These are phyloP conservation scores for Flaveria trinervia DNA, from an alignment of 129 eudicot species.

Conservation along the genomic window DNA sequence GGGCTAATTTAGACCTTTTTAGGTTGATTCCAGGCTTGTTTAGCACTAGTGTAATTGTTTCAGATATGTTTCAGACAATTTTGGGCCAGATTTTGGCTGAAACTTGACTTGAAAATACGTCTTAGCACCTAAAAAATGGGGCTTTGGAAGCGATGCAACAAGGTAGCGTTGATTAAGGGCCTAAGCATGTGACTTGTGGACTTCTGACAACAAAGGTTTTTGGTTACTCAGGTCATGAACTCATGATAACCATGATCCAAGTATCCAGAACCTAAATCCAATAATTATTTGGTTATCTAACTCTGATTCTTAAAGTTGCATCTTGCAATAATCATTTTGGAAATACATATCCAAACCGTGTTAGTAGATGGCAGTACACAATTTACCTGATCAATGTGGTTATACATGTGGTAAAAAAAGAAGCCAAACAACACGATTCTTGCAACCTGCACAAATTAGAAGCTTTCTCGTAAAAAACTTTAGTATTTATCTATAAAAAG, in stretches of 20 bases:
- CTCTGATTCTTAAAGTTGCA: not conserved
- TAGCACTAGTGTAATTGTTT: too few relatives aligned
- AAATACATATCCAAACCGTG: constrained; percentile 7
- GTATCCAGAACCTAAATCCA: not conserved
- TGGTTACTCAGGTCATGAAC: not conserved
- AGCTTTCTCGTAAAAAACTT: constrained; percentile 2
- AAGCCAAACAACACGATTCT: constrained; percentile 62
- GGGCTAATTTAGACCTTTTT: too few relatives aligned
- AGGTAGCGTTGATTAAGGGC: too few relatives aligned
- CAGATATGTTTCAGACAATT: too few relatives aligned
- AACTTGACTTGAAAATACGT: too few relatives aligned
- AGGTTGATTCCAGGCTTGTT: too few relatives aligned
- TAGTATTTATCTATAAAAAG: not conserved
- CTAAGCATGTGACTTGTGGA: too few relatives aligned
- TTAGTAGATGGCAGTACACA: not conserved
- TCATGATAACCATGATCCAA: not conserved
- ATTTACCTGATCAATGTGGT: constrained; percentile 70
- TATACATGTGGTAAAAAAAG: constrained; percentile 72
- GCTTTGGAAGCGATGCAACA: too few relatives aligned
- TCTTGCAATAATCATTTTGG: not conserved
- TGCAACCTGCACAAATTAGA: constrained; percentile 62
- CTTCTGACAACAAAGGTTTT: too few relatives aligned
- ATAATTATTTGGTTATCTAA: not conserved
- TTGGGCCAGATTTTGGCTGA: too few relatives aligned
- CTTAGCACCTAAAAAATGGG: too few relatives aligned